Evolutionary conservation across 768 basidiomycete genomes (phyloP).

Genomic region (Leucosporidium scottii): DNA sequence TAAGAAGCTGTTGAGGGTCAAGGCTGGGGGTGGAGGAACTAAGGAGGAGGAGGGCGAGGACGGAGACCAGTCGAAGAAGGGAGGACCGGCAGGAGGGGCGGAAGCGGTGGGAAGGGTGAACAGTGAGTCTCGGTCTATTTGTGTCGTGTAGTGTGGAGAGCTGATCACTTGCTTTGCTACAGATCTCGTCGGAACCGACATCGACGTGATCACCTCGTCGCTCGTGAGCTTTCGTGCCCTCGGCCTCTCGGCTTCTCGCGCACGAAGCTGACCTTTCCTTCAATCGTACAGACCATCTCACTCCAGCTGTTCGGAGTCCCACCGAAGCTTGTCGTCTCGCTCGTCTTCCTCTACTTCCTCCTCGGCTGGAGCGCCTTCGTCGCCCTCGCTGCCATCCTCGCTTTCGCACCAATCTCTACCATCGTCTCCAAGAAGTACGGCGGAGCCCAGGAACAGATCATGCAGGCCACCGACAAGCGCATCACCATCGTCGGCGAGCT

Average conservation of each 20-base stretch:
- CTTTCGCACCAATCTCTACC: conserved; percentile 34
- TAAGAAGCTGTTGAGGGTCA: conserved; percentile 18
- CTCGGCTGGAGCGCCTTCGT: conserved; percentile 34
- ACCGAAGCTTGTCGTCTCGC: conserved; percentile 22
- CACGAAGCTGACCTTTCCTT: too few species aligned
- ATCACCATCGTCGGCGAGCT: conserved; percentile 70
- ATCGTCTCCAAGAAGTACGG: conserved; percentile 34
- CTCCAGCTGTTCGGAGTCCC: conserved; percentile 24
- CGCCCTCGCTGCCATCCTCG: conserved; percentile 33
- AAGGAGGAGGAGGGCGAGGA: not conserved
- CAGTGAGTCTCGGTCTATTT: conserved; percentile 5
- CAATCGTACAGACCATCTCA: not conserved
- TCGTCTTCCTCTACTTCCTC: conserved; percentile 28
- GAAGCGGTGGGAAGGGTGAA: conserved; percentile 28
- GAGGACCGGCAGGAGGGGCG: not conserved
- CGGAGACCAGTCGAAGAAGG: not conserved
- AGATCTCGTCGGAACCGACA: conserved; percentile 31
- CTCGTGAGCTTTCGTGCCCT: not conserved
- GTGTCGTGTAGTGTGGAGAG: not conserved
- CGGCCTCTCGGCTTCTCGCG: too few species aligned
- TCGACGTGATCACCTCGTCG: conserved; percentile 25
- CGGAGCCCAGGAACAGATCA: conserved; percentile 48
- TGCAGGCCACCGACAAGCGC: conserved; percentile 56
- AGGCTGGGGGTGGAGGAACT: conserved; percentile 19
- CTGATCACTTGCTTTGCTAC: not conserved